Conservation (phyloP, 2,329 filamentous ascomycete genomes). For the Paradendryphiella salina region DNA sequence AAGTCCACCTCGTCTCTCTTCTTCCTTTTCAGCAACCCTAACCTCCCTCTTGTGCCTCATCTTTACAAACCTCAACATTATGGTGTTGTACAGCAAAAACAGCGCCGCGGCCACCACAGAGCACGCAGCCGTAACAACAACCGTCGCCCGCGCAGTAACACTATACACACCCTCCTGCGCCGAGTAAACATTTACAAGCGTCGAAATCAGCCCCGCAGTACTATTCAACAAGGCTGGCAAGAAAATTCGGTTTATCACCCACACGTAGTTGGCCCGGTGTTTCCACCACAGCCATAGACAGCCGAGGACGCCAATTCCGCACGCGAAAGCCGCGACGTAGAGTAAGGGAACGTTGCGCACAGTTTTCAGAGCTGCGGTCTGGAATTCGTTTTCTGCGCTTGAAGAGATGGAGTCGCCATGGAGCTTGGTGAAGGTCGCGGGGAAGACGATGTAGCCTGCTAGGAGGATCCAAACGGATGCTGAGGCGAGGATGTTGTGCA, state of each 20-base stretch:
- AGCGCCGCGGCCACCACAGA: slow-evolving; percentile 2
- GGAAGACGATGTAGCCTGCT: slow-evolving; percentile 58
- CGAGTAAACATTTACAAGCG: slow-evolving; percentile 56
- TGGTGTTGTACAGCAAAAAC: slow-evolving; percentile 41
- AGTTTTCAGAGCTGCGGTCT: slow-evolving; percentile 39
- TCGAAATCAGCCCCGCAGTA: slow-evolving; percentile 56
- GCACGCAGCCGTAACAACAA: slow-evolving; percentile 37
- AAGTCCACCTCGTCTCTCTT: slow-evolving; percentile 6
- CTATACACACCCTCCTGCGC: slow-evolving; percentile 49
- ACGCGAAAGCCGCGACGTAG: slow-evolving; percentile 51
- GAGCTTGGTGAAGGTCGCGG: slow-evolving; percentile 56
- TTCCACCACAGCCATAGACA: slow-evolving; percentile 52
- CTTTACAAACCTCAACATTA: slow-evolving; percentile 42
- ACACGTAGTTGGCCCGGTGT: slow-evolving; percentile 57
- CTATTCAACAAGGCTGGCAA: slow-evolving; percentile 52
- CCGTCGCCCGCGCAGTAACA: slow-evolving; percentile 49
- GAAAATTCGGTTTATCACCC: slow-evolving; percentile 59
- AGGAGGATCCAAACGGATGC: slow-evolving; percentile 57
- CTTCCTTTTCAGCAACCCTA: slow-evolving; percentile 19
- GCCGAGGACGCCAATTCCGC: slow-evolving; percentile 48
- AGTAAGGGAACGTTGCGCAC: slow-evolving; percentile 49
- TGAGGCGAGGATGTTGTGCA: slow-evolving; percentile 55
- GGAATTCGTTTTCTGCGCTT: slow-evolving; percentile 13
- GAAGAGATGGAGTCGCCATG: slow-evolving; percentile 37
- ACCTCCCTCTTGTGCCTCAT: slow-evolving; percentile 39